Evolutionary conservation across 768 basidiomycete genomes (phyloP), one percentile per base, ranked within the genome.

Genomic region (Phaffia australis): DNA sequence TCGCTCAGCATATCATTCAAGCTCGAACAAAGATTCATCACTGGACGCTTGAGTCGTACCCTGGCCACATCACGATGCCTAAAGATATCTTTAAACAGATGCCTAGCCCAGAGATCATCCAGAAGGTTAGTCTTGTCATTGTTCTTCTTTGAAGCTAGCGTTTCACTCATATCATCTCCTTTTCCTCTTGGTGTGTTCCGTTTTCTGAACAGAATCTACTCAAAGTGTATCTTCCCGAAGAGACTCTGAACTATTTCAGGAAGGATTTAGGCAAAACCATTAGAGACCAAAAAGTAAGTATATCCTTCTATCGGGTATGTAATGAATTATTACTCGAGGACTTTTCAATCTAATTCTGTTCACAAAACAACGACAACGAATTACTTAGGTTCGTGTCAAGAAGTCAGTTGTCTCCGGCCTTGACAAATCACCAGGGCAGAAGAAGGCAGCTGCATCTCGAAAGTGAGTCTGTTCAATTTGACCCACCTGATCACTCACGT

Each of bases 1-100:
- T 98, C 9, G 86, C 94, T 0, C 89, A 95, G 76, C 83, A 89
- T 71, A 78, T 95, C 46, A 86, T 97, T 76, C 87, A 85, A 72
- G 77, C 80, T 0, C 81, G 83, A n/a, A 81, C 84, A 0, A 78
- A 83, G 46, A 64, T 76, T 18, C 82, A 86, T 65, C 81, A 81
- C 3, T 97, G 93, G 90, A 81, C 80, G 3, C 77, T 97, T 3
- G 79, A 84, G 63, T 86, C 84, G 42, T 88, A 88, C 75, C 90
- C 89, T 0, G 88, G 86, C 7, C 87, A 87, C 73, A 76, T 93
- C 54, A 82, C 83, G 70, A 76, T 97, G 23, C 94, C 92, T 0
- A 73, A 80, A 18, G 92, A 95, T 74, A 88, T 95, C 56, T 81
- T 98, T 68, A 82, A 84, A 32, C 78, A 85, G 1, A 78, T 92